These are phyloP conservation scores for Podila epicladia DNA, from an alignment of 192 early-diverging fungal species.

Conservation along the genomic window DNA sequence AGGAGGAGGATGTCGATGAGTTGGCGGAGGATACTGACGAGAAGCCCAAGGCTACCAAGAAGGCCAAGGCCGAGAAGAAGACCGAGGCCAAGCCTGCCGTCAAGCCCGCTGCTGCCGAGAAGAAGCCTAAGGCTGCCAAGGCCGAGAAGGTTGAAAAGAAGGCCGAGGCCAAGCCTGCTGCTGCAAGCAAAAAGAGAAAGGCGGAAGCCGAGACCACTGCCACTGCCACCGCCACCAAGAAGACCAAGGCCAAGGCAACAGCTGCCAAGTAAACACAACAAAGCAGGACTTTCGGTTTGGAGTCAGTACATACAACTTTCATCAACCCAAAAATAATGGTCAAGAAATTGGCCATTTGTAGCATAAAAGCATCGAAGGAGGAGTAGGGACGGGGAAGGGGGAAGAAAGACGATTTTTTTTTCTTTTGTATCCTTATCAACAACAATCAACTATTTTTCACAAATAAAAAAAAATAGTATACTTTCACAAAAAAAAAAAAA, in stretches of 20 bases:
- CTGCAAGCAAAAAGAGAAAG: conserved; percentile 25
- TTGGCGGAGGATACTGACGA: conserved; percentile 13
- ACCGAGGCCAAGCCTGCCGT: conserved; percentile 1
- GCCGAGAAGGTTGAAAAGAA: conserved; percentile 32
- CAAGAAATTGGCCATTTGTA: no score
- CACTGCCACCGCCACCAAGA: conserved; percentile 12
- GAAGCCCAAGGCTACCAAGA: conserved; percentile 20
- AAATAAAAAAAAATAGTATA: no score
- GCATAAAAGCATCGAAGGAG: no score
- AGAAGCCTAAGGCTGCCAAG: conserved; percentile 36
- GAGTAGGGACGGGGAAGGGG: no score
- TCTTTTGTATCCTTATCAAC: no score
- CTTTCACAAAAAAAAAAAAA: not conserved
- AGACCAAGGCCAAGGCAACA: conserved; percentile 38
- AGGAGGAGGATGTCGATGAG: conserved; percentile 27
- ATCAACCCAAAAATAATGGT: no score
- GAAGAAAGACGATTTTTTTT: no score
- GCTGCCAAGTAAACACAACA: not conserved
- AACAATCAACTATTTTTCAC: no score
- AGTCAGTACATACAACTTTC: no score
- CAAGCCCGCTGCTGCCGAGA: conserved; percentile 20
- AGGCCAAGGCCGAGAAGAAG: conserved; percentile 43
- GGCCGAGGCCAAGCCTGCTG: conserved; percentile 36
- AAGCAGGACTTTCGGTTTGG: not conserved
- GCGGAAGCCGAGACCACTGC: not conserved